Evolutionary conservation across 768 basidiomycete species (phyloP).

Genomic region (Mrakia hoshinonis): DNA sequence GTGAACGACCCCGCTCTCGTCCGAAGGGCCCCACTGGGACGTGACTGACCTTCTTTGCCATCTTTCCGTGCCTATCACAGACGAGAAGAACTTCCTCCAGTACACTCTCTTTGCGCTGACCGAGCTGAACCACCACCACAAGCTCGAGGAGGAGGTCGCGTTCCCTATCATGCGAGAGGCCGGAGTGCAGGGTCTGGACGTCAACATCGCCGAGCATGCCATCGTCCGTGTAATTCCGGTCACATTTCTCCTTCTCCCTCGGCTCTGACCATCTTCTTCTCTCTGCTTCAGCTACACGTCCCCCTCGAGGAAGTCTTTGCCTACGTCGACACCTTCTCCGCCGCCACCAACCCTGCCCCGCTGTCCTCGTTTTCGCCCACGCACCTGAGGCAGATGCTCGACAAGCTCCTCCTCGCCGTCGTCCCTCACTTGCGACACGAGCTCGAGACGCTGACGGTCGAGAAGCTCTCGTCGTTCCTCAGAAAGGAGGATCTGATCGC

Average conservation of each 20-base stretch:
- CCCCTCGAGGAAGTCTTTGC: neutral
- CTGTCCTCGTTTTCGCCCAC: neutral
- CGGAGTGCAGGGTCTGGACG: neutral
- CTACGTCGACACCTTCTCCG: neutral
- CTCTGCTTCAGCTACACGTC: neutral
- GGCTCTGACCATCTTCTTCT: neutral
- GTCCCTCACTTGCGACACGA: constrained; percentile 2
- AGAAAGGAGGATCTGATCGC: neutral
- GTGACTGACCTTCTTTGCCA: no score
- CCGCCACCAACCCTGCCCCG: neutral
- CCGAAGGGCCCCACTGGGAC: no score
- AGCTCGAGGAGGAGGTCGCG: neutral
- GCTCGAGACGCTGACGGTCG: neutral
- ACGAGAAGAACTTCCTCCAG: neutral
- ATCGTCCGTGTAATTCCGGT: neutral
- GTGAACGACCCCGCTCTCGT: no score
- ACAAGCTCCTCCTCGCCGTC: neutral
- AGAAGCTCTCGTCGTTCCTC: neutral
- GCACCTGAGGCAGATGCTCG: neutral
- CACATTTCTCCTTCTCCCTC: neutral
- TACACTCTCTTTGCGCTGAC: neutral
- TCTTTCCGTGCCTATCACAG: neutral
- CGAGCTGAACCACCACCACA: neutral
- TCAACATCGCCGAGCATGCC: neutral
- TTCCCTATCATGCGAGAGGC: neutral